phyloP scores from a whole-genome alignment of 768 basidiomycete genomes.

The Phanerochaete sordida region DNA sequence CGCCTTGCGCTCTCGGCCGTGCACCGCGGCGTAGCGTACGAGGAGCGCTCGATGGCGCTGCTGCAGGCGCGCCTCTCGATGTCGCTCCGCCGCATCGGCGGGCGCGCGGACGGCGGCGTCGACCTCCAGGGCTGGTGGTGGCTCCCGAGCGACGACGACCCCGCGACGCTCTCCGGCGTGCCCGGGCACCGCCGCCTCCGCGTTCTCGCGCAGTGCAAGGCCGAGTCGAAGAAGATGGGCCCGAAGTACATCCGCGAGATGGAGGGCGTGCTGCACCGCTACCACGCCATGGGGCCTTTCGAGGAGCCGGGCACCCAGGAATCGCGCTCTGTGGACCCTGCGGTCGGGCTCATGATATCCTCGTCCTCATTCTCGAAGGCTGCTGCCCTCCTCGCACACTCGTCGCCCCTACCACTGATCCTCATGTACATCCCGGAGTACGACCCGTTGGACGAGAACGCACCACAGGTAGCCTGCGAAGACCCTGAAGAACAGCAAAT shows the following conservation, averaged over 20 bases:
- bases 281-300: conserved; percentile 17
- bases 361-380: conserved; percentile 76
- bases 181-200: conserved; percentile 49
- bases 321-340: conserved; percentile 21
- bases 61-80: conserved; percentile 71
- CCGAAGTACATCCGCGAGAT: conserved; percentile 84
- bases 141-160: conserved; percentile 44
- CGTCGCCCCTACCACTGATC: conserved; percentile 75
- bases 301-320: background rate
- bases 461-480: too few species aligned
- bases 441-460: conserved; percentile 1
- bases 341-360: conserved; percentile 77
- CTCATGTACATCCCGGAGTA: conserved; percentile 70
- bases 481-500: conserved; percentile 3
- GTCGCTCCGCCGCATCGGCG: conserved; percentile 76
- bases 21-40: conserved; percentile 72
- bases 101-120: conserved; percentile 86
- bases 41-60: conserved; percentile 58
- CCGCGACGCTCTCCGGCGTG: background rate
- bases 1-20: conserved; percentile 31
- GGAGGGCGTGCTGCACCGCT: conserved; percentile 78
- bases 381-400: conserved; percentile 64
- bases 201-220: conserved; percentile 88
- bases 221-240: conserved; percentile 75
- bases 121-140: conserved; percentile 95